Evolutionary conservation across 2,329 filamentous ascomycete genomes (phyloP).

Genomic region (Colletotrichum cuscutae): DNA sequence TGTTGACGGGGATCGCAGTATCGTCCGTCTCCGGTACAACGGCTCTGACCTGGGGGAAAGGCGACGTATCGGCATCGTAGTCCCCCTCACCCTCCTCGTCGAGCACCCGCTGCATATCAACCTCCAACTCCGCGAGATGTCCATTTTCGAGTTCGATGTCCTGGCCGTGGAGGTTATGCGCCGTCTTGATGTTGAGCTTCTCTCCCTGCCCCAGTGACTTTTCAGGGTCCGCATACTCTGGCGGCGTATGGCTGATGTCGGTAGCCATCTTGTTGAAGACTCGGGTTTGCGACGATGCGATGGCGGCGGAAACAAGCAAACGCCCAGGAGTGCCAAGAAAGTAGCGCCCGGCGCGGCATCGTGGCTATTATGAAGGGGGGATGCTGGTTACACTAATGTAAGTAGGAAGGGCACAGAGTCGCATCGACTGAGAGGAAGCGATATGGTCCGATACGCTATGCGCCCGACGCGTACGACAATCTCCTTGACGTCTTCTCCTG

Average conservation of each 20-base stretch:
- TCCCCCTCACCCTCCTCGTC: slow-evolving; percentile 14
- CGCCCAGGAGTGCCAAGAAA: slow-evolving; percentile 22
- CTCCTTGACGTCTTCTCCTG: not conserved
- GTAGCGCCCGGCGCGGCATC: slow-evolving; percentile 33
- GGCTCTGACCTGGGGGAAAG: slow-evolving; percentile 49
- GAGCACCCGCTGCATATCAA: slow-evolving; percentile 24
- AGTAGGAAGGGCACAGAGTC: not conserved
- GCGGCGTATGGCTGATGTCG: slow-evolving; percentile 25
- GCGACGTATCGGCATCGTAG: slow-evolving; percentile 40
- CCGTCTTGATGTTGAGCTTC: slow-evolving; percentile 13
- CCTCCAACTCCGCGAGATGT: slow-evolving; percentile 29
- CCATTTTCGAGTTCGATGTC: slow-evolving; percentile 29
- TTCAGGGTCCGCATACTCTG: slow-evolving; percentile 3
- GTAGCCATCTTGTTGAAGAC: slow-evolving; percentile 1
- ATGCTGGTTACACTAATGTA: not conserved
- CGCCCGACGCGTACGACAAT: not conserved
- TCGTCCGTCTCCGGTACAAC: slow-evolving; percentile 53
- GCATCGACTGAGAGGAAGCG: not conserved
- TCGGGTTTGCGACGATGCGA: not conserved
- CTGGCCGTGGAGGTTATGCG: slow-evolving; percentile 12
- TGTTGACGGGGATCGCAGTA: slow-evolving; percentile 42
- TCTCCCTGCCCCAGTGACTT: slow-evolving; percentile 2
- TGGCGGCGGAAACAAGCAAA: not conserved
- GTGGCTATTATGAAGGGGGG: not conserved
- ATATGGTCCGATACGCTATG: not conserved